A percentile compares a stretch with the other conserved stretches of the same genome.
Evolutionary conservation across 352 stramenopile genomes (phyloP).

Genomic region (Globisporangium apiculatum): DNA sequence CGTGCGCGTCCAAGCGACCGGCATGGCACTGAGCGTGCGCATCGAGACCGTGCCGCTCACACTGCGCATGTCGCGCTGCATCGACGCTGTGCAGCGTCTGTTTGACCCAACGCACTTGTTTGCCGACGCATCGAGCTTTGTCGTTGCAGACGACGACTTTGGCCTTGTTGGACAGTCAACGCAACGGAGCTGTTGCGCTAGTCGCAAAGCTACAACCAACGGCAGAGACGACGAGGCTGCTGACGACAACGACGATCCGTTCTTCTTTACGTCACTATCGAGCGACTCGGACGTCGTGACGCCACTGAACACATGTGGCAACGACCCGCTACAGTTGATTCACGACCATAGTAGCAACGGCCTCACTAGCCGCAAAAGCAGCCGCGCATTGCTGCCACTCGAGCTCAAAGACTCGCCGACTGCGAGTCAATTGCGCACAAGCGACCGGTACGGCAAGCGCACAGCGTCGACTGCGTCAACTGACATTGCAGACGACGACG

Average conservation of each 20-base stretch:
- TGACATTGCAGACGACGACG: conserved; percentile 11
- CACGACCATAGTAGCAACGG: neutral
- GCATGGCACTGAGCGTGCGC: conserved; percentile 40
- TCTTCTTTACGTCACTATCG: neutral
- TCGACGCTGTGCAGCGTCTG: conserved; percentile 55
- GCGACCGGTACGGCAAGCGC: conserved; percentile 4
- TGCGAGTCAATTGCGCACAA: neutral
- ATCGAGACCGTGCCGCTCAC: conserved; percentile 55
- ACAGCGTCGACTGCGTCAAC: conserved; percentile 10
- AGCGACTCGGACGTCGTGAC: neutral
- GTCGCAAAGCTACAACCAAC: too few relatives aligned
- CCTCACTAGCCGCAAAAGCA: neutral
- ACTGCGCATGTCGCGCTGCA: conserved; percentile 70
- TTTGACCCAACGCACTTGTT: conserved; percentile 39
- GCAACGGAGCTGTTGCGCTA: too few relatives aligned
- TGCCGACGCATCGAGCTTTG: conserved; percentile 66
- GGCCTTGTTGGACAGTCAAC: neutral
- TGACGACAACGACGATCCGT: neutral
- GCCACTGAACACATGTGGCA: neutral
- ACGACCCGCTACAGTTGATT: conserved; percentile 4
- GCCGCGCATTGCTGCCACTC: conserved; percentile 28
- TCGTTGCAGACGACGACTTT: conserved; percentile 63
- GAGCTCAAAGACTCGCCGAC: too few relatives aligned
- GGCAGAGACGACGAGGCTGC: too few relatives aligned
- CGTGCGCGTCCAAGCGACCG: conserved; percentile 24